Percentiles rank a stretch among this genome's conserved stretches.
Evolutionary conservation across 192 early-diverging fungal genomes (phyloP).

Genomic region (Rhizoclosmatium globosum): DNA sequence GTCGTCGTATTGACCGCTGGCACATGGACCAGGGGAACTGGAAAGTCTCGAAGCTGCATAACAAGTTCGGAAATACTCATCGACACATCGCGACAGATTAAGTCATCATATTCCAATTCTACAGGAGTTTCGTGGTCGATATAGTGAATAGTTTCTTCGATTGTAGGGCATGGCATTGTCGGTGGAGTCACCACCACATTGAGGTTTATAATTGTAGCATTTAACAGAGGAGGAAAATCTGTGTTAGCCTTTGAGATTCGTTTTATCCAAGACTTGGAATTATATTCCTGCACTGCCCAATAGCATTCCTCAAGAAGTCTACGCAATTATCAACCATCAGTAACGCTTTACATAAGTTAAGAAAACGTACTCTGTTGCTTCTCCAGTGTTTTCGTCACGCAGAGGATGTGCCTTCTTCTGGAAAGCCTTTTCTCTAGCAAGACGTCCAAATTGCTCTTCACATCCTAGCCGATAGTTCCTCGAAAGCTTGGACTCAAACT

Average conservation of each 20-base stretch:
- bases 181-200: constrained; percentile 32
- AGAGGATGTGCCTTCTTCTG: constrained; percentile 52
- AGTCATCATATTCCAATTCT: constrained; percentile 52
- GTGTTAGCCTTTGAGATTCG: constrained; percentile 19
- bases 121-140: constrained; percentile 58
- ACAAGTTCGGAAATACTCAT: constrained; percentile 29
- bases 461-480: constrained; percentile 52
- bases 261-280: constrained; percentile 54
- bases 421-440: constrained; percentile 57
- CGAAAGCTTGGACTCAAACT: constrained; percentile 53
- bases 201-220: constrained; percentile 31
- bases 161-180: constrained; percentile 35
- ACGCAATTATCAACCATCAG: background rate
- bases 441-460: constrained; percentile 52
- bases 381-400: constrained; percentile 28
- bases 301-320: constrained; percentile 50
- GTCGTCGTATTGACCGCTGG: background rate
- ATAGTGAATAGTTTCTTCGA: constrained; percentile 56
- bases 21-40: constrained; percentile 47
- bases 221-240: constrained; percentile 38
- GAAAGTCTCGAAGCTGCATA: constrained; percentile 56
- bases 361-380: background rate
- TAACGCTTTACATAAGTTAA: background rate
- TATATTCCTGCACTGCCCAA: constrained; percentile 61
- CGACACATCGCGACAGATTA: constrained; percentile 50